phyloP scores from a whole-genome alignment of 2,329 filamentous ascomycete species.

The Cladorrhinum sp. region DNA sequence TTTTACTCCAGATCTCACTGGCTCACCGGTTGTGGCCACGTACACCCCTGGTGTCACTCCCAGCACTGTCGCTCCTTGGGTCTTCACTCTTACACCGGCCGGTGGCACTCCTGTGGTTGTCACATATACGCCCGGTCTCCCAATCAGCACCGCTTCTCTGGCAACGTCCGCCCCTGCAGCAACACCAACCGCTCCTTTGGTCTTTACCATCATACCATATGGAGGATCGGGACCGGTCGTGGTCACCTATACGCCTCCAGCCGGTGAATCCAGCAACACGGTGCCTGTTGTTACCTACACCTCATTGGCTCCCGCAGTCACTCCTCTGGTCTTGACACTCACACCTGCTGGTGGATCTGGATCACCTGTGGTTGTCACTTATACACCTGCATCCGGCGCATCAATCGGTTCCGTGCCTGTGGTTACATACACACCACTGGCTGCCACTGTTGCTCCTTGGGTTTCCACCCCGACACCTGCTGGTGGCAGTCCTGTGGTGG shows the following conservation, averaged over 20 bases:
- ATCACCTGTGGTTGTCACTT: not conserved
- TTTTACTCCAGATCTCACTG: not conserved
- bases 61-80: not conserved
- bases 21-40: constrained; percentile 14
- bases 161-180: too few relatives aligned
- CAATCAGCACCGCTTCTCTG: too few relatives aligned
- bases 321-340: not conserved
- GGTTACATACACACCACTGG: constrained; percentile 3
- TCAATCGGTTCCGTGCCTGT: too few relatives aligned
- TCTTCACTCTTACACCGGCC: not conserved
- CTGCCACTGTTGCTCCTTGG: not conserved
- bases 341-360: not conserved
- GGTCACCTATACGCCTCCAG: constrained; percentile 10
- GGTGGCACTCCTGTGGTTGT: not conserved
- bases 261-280: not conserved
- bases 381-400: too few relatives aligned
- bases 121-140: not conserved
- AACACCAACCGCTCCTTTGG: constrained; percentile 14
- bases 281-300: not conserved
- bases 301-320: not conserved
- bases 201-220: constrained; percentile 3
- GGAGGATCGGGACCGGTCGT: constrained; percentile 10
- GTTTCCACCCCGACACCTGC: not conserved
- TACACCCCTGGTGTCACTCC: constrained; percentile 10
- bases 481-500: not conserved